Percentiles rank a stretch among this genome's conserved stretches.
Evolutionary conservation across 306 rosid species (phyloP).

Genomic region (Lupinus albus): DNA sequence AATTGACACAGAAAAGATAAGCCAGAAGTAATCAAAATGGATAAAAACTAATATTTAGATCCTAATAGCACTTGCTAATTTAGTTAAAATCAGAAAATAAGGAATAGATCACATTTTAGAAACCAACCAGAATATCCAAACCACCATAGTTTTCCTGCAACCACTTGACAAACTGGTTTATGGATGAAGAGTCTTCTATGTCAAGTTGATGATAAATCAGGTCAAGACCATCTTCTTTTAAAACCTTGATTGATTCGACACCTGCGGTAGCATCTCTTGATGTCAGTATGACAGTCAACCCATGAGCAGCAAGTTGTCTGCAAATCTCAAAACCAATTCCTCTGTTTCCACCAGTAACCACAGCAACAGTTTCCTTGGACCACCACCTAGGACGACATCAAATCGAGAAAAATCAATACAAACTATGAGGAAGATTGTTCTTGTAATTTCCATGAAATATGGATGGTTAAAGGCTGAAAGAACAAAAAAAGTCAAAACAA

Average conservation of each 20-base stretch:
- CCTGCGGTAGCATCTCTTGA: constrained; percentile 58
- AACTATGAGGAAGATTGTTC: background rate
- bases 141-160: constrained; percentile 72
- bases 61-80: constrained; percentile 18
- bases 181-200: constrained; percentile 59
- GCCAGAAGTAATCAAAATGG: constrained; percentile 24
- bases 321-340: constrained; percentile 48
- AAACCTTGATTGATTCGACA: constrained; percentile 69
- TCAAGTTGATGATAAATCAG: constrained; percentile 80
- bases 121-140: constrained; percentile 81
- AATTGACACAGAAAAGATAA: constrained; percentile 1
- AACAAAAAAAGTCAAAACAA: background rate
- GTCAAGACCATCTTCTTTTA: constrained; percentile 77
- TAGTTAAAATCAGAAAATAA: background rate
- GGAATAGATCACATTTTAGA: constrained; percentile 24
- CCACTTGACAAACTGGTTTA: constrained; percentile 70
- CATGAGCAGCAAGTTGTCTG: constrained; percentile 45
- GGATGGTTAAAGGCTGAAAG: constrained; percentile 9
- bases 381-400: constrained; percentile 69
- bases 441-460: background rate
- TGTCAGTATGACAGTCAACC: constrained; percentile 47
- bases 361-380: constrained; percentile 82
- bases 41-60: constrained; percentile 18
- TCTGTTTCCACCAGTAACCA: constrained; percentile 76
- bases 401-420: background rate